Evolutionary conservation across 495 filamentous ascomycete species (phyloP).

Genomic region (Talaromyces stipitatus): DNA sequence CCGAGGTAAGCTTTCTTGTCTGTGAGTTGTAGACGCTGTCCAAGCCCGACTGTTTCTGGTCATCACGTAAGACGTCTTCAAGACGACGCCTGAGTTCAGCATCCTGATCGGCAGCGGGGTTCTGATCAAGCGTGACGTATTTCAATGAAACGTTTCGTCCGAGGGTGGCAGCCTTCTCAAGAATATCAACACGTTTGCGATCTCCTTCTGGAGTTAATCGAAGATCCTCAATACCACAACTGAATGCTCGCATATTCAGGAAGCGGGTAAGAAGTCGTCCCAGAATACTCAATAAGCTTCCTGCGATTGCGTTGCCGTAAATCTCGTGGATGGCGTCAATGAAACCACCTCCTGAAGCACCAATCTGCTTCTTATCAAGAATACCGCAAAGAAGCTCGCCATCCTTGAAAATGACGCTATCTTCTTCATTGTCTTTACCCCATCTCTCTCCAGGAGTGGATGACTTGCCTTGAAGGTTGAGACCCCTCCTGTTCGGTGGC

Average conservation of each 20-base stretch:
- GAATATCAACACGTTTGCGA: conserved; percentile 54
- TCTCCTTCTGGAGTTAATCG: conserved; percentile 79
- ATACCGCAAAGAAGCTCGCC: conserved; percentile 87
- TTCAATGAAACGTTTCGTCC: conserved; percentile 79
- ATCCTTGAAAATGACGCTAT: conserved; percentile 72
- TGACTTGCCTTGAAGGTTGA: conserved; percentile 73
- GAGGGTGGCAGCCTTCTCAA: conserved; percentile 61
- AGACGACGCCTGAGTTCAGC: conserved; percentile 66
- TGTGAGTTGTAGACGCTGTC: conserved; percentile 77
- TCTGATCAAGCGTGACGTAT: conserved; percentile 80
- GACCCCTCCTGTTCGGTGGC: conserved; percentile 62
- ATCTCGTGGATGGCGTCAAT: conserved; percentile 89
- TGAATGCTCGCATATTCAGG: conserved; percentile 88
- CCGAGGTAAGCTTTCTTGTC: conserved; percentile 63
- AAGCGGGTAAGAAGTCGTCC: conserved; percentile 85
- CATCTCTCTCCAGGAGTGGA: conserved; percentile 69
- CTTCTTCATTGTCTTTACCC: conserved; percentile 65
- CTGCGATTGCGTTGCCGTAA: conserved; percentile 81
- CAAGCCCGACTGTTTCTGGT: conserved; percentile 78
- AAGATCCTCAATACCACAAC: conserved; percentile 96
- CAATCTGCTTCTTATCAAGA: conserved; percentile 92
- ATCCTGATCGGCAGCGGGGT: conserved; percentile 48
- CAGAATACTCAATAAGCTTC: conserved; percentile 77
- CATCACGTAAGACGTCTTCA: conserved; percentile 85
- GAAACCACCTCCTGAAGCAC: conserved; percentile 77